These are phyloP conservation scores for Pseudonitzschia pungens DNA, from an alignment of 108 stramenopile species.

Conservation along the genomic window DNA sequence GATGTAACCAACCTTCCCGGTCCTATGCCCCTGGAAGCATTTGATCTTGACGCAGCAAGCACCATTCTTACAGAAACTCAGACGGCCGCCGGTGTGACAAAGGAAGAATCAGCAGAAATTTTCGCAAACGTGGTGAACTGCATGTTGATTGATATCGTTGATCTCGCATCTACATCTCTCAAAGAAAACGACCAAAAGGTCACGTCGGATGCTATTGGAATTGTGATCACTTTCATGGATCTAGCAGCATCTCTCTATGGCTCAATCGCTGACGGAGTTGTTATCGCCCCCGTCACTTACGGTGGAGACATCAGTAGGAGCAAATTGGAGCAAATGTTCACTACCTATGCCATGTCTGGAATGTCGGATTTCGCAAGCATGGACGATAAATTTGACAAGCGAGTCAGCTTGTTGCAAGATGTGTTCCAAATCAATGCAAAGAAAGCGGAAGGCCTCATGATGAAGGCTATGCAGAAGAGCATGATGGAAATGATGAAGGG, in stretches of 20 bases:
- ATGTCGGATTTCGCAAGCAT: constrained; percentile 49
- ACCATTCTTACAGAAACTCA: constrained; percentile 44
- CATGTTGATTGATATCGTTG: constrained; percentile 89
- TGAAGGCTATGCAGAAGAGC: constrained; percentile 84
- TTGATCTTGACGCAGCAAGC: constrained; percentile 68
- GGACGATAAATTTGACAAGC: constrained; percentile 53
- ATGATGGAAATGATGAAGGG: constrained; percentile 86
- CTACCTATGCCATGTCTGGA: constrained; percentile 66
- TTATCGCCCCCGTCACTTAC: constrained; percentile 83
- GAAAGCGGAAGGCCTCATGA: constrained; percentile 82
- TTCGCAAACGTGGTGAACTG: constrained; percentile 89
- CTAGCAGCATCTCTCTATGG: constrained; percentile 80
- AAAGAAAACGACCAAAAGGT: constrained; percentile 71
- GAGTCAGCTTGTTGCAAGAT: constrained; percentile 70
- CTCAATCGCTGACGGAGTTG: constrained; percentile 73
- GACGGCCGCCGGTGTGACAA: constrained; percentile 45
- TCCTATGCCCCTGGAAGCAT: constrained; percentile 64
- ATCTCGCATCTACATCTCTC: constrained; percentile 78
- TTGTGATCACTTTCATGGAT: constrained; percentile 87
- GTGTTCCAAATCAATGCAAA: constrained; percentile 78
- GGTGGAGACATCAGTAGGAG: constrained; percentile 69
- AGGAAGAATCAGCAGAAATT: constrained; percentile 74
- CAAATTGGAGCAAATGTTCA: constrained; percentile 84
- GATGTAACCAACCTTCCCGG: constrained; percentile 46
- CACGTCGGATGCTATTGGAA: constrained; percentile 68